Percentiles rank a stretch among this genome's conserved stretches.
phyloP scores from a whole-genome alignment of 164 flowering plant species.

The Cinnamomum chago region DNA sequence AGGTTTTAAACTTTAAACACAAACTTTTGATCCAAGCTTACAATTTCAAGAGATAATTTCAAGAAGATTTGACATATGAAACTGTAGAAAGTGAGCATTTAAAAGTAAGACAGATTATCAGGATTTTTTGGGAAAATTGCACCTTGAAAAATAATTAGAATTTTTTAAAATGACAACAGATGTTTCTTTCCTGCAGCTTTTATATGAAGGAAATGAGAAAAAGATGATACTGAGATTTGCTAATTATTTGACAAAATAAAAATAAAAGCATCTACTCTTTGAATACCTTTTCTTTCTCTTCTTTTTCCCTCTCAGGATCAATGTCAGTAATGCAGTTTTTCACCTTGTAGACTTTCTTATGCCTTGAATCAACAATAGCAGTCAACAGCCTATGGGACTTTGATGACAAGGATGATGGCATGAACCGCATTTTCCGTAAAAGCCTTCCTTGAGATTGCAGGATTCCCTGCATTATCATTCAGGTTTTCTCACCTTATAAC shows the following conservation, averaged over 20 bases:
- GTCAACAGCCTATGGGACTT: slow-evolving; percentile 93
- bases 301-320: slow-evolving; percentile 98
- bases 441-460: slow-evolving; percentile 97
- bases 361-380: slow-evolving; percentile 93
- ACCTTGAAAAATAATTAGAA: too few relatives aligned
- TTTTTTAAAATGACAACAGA: too few relatives aligned
- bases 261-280: background rate
- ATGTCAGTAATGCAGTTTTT: slow-evolving; percentile 91
- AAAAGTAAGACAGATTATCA: too few relatives aligned
- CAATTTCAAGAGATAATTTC: too few relatives aligned
- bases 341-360: slow-evolving; percentile 91
- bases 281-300: slow-evolving; percentile 87
- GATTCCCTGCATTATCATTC: slow-evolving; percentile 59
- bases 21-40: too few relatives aligned
- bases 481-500: background rate
- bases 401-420: slow-evolving; percentile 92
- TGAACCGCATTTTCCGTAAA: slow-evolving; percentile 86
- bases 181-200: too few relatives aligned
- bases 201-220: background rate
- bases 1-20: too few relatives aligned
- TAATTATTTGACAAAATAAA: too few relatives aligned
- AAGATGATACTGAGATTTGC: background rate
- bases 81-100: too few relatives aligned
- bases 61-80: too few relatives aligned
- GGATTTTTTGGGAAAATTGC: too few relatives aligned